phyloP scores from a whole-genome alignment of 306 rosid genomes.

The Cyamopsis tetragonoloba region DNA sequence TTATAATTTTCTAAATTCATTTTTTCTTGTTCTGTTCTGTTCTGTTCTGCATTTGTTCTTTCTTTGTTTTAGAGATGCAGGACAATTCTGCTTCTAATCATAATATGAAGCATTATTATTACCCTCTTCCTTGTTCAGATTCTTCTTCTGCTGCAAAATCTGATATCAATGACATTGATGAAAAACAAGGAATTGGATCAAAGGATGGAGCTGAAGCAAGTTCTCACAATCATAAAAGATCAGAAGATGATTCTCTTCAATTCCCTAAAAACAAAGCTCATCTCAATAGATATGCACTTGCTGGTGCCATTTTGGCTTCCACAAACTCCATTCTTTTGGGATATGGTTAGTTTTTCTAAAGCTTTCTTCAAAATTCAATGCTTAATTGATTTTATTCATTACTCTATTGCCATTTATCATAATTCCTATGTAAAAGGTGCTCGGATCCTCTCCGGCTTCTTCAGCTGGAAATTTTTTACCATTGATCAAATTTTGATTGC shows the following conservation, averaged over 20 bases:
- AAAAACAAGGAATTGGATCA: neutral
- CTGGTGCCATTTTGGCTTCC: constrained; percentile 74
- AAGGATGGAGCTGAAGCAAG: neutral
- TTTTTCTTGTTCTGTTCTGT: too few species aligned
- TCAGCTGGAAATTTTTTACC: too few species aligned
- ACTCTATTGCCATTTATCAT: neutral
- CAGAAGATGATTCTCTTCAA: neutral
- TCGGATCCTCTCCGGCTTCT: too few species aligned
- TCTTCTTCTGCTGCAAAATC: constrained; percentile 20
- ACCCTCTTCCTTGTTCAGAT: constrained; percentile 38
- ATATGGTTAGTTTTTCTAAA: constrained; percentile 45
- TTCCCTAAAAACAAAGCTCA: neutral
- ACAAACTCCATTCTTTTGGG: constrained; percentile 76
- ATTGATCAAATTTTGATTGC: too few species aligned
- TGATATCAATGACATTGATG: neutral
- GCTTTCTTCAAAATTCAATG: neutral
- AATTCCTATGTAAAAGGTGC: too few species aligned
- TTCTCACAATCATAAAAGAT: neutral
- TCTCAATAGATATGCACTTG: constrained; percentile 61
- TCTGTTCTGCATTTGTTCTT: constrained; percentile 14
- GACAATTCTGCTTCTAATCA: neutral
- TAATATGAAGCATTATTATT: neutral
- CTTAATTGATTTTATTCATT: neutral
- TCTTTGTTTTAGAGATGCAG: constrained; percentile 18
- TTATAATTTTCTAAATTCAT: neutral